Evolutionary conservation across 1,284 basidiomycete species (phyloP), one percentile per base, ranked within the genome.

Genomic region (Ceratobasidium sp.): DNA sequence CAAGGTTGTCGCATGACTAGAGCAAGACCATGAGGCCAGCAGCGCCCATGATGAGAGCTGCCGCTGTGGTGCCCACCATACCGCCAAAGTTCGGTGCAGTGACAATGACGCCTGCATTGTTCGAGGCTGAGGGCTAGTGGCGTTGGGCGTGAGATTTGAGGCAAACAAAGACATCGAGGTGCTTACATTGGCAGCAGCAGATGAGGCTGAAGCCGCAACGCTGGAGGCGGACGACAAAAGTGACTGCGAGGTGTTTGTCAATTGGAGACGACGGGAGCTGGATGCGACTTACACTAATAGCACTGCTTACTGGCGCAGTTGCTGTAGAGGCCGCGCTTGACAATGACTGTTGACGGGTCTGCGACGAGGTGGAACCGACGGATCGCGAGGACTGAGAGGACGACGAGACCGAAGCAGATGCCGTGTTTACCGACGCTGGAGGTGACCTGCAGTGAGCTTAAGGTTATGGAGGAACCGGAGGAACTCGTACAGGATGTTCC

Each of bases 161-260:
- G 5, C 6, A 41, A 50, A 16, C 16, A 2, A 48, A 20, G 33
- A 33, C 18, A 2, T 14, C 20, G 14, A 30, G 30, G 6, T 18
- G 48, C 74, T 67, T 67, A 76, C 74, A 20, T 66, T 67, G 10
- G 74, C 74, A 5, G 74, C 74, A 2, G 64, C 74, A 2, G 74
- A 76, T 12, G 50, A 44, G 12, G 52, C 74, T 20, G 74, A 76
- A 27, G 64, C 48, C 16, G 41, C 62, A 30, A 59, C 74, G 14
- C 60, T 66, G 33, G 52, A 57, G 2, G 27, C 64, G 52, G 64
- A 76, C 33, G 35, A 30, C 30, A 66, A 41, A 38, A 67, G 30
- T 12, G 74, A 76, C 74, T 76, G 23, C 14, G 27, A 41, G 27
- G 23, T 33, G n/a, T 55, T 46, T 7, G 57, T 10, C 62, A 35